These are phyloP conservation scores for Dactylellina drechsleri DNA, from an alignment of 2,329 filamentous ascomycete species.

Conservation along the genomic window DNA sequence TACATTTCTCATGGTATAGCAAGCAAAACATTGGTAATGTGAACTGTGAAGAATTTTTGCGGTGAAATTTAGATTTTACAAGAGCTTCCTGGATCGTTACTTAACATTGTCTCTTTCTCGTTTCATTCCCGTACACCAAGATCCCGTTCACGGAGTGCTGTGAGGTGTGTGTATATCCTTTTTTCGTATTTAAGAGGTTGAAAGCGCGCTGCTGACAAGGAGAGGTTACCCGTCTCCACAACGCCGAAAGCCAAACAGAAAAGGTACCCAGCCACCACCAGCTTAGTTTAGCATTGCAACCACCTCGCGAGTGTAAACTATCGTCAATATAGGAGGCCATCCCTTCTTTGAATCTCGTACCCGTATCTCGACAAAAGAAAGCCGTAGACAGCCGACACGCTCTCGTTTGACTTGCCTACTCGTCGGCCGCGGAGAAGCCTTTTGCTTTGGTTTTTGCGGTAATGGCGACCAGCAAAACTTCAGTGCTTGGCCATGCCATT, in stretches of 20 bases:
- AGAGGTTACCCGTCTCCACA: background rate
- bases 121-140: background rate
- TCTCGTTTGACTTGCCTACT: conserved; percentile 15
- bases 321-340: background rate
- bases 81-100: conserved; percentile 3
- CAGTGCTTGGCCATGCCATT: conserved; percentile 50
- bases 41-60: conserved; percentile 41
- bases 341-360: background rate
- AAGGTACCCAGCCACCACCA: conserved; percentile 2
- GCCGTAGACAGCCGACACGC: conserved; percentile 7
- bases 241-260: background rate
- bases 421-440: conserved; percentile 30
- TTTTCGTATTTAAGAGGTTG: conserved; percentile 12
- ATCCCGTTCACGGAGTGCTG: background rate
- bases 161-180: background rate
- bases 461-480: conserved; percentile 46
- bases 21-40: conserved; percentile 26
- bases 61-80: background rate
- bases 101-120: background rate
- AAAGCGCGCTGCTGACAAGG: background rate
- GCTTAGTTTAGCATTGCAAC: background rate
- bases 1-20: conserved; percentile 14
- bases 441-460: conserved; percentile 24
- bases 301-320: background rate
- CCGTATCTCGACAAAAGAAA: background rate